Percentiles rank a stretch among this genome's conserved stretches.
phyloP scores from a whole-genome alignment of 305 asterid genomes.

The Fraxinus xanthoxyloides region DNA sequence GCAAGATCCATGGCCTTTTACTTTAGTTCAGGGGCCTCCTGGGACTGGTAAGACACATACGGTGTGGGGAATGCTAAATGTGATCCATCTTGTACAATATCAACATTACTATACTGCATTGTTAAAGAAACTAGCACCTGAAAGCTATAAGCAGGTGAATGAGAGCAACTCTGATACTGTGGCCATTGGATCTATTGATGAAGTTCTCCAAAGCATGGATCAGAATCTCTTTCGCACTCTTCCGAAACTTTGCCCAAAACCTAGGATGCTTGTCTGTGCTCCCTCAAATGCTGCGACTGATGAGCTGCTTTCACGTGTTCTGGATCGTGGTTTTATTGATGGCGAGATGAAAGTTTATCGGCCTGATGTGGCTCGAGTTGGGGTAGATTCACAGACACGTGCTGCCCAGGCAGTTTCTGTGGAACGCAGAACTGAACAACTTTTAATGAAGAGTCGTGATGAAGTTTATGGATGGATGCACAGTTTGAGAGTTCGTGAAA shows the following conservation, averaged over 20 bases:
- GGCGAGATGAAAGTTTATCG: constrained; percentile 99
- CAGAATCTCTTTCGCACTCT: constrained; percentile 95
- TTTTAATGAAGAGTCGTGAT: constrained; percentile 76
- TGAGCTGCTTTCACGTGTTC: constrained; percentile 93
- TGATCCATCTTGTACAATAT: constrained; percentile 98
- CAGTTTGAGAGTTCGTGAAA: constrained; percentile 71
- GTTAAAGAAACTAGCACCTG: constrained; percentile 95
- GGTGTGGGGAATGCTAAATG: constrained; percentile 99
- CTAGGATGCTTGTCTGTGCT: constrained; percentile 99
- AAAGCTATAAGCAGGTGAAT: constrained; percentile 88
- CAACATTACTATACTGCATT: constrained; percentile 97
- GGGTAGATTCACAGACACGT: constrained; percentile 96
- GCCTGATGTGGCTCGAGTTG: constrained; percentile 97
- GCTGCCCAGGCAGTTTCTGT: constrained; percentile 99
- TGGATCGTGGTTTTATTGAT: constrained; percentile 97
- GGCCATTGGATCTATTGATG: constrained; percentile 89
- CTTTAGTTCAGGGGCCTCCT: constrained; percentile 99
- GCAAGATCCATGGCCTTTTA: constrained; percentile 99
- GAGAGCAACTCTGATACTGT: constrained; percentile 71
- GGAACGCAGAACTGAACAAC: constrained; percentile 94
- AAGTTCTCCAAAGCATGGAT: constrained; percentile 98
- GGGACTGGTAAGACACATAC: constrained; percentile 99
- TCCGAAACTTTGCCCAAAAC: constrained; percentile 97
- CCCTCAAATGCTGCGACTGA: constrained; percentile 99
- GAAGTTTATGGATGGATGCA: constrained; percentile 93